Base-by-base conservation (phyloP, 768 basidiomycete genomes). In the Russula brevipes region DNA sequence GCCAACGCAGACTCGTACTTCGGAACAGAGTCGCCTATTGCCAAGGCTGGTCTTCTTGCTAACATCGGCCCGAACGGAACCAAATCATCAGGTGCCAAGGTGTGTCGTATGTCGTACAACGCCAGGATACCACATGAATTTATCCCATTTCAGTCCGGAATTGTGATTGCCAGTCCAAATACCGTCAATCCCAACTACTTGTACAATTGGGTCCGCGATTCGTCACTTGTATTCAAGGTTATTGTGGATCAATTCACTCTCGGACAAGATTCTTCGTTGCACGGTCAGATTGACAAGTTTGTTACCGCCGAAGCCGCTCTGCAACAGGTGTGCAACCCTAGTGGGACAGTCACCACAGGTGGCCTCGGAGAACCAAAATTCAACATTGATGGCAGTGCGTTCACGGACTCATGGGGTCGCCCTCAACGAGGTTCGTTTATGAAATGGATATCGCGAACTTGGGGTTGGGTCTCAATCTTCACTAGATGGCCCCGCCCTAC, bases 301-400 rank as follows among this genome's bases (percentile, higher is more conserved):
- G 75, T 88, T 50, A 65, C 75, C 14, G 79, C 88, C 5, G 80
- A 90, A 73, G 72, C 76, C 5, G 70, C 70, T 52, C 72, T 91
- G 31, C 90, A 92, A 70, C 82, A 86, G 65, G 76, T 86, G 33
- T 69, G 81, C 17, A 93, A 89, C 71, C 89, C 88, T 0, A 85
- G 84, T 66, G 90, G 90, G 0, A 77, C 79, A 2, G 73, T 87
- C 39, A 75, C 75, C 46, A 83, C 84, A 0, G 87, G 87, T 10
- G 88, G 89, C n/a, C 80, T 93, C 44, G 91, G 83, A n/a, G 88
- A 90, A 73, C 87, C 90, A 6, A 90, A 91, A 73, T 91, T 89
- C 72, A 75, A 85, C 70, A 79, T 88, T 64, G 76, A 88, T 72
- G 77, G 81, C 50, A 81, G 83, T 3, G 84, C 86, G 0, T 75